Conservation (phyloP, 257 asterid species). For the Fraxinus cuspidata region DNA sequence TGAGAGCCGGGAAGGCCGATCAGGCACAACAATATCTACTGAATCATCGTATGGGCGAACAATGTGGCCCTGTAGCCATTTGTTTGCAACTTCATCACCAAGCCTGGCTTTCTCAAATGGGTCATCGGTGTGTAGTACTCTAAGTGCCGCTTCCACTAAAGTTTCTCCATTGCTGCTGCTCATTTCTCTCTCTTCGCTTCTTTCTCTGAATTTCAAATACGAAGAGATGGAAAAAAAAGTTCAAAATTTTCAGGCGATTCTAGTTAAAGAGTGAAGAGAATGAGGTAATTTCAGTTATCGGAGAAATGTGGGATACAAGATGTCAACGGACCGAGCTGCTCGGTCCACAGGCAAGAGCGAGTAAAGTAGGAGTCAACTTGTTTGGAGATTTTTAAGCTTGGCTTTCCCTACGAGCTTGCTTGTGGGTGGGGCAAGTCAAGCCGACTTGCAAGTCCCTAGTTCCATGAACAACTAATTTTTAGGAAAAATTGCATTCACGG, state of each 20-base stretch:
- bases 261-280: not conserved
- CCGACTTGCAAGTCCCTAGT: too few species aligned
- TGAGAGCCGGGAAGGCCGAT: constrained; percentile 77
- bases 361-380: too few species aligned
- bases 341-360: too few species aligned
- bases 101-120: constrained; percentile 85
- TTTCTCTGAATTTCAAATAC: not conserved
- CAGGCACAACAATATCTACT: constrained; percentile 52
- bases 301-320: too few species aligned
- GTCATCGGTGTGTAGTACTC: constrained; percentile 75
- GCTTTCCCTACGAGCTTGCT: too few species aligned
- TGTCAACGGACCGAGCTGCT: too few species aligned
- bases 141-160: constrained; percentile 77
- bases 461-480: too few species aligned
- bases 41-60: constrained; percentile 44
- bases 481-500: too few species aligned
- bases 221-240: not conserved
- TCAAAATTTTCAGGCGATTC: not conserved
- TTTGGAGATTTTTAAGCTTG: too few species aligned
- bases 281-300: too few species aligned
- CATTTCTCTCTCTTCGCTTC: constrained; percentile 36
- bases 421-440: too few species aligned
- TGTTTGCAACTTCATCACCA: constrained; percentile 72
- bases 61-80: constrained; percentile 68
- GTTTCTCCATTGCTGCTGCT: constrained; percentile 41